Percentiles rank a stretch among this genome's conserved stretches.
Conservation (phyloP, 148 eudicot genomes). For the Nepenthes gracilis region DNA sequence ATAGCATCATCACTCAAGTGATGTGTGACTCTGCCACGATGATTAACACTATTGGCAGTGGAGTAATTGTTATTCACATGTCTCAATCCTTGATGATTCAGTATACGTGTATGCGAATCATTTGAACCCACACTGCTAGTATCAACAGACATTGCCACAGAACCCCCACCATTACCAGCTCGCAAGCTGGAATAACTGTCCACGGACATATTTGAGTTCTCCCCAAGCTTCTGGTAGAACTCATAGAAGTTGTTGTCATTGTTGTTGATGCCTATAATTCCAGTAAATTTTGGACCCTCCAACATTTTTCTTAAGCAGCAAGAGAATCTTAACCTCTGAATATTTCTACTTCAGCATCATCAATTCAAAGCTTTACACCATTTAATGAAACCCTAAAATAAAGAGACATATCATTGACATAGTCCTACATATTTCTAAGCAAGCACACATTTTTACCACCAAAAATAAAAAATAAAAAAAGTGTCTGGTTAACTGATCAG, state of each 20-base stretch:
- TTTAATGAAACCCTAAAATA: constrained; percentile 1
- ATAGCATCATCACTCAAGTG: constrained; percentile 55
- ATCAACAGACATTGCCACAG: constrained; percentile 61
- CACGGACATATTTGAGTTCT: constrained; percentile 54
- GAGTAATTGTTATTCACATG: constrained; percentile 39
- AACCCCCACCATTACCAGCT: constrained; percentile 58
- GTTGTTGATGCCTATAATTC: constrained; percentile 39
- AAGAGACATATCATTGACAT: neutral
- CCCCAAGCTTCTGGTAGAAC: constrained; percentile 50
- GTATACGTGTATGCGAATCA: constrained; percentile 50
- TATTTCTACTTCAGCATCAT: constrained; percentile 21
- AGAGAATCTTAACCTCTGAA: neutral
- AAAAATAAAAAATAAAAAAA: too few species aligned
- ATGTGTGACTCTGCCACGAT: constrained; percentile 38
- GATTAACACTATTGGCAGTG: constrained; percentile 39
- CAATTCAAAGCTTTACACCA: constrained; percentile 4
- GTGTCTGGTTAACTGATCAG: too few species aligned
- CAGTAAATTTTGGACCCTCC: constrained; percentile 58
- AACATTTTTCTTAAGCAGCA: constrained; percentile 26
- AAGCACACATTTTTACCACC: too few species aligned
- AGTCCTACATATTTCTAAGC: too few species aligned
- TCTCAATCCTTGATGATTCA: constrained; percentile 51
- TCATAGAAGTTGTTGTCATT: constrained; percentile 37
- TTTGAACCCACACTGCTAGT: constrained; percentile 62
- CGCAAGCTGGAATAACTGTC: constrained; percentile 47